phyloP scores from a whole-genome alignment of 306 rosid genomes.

The Quercus bicolor region DNA sequence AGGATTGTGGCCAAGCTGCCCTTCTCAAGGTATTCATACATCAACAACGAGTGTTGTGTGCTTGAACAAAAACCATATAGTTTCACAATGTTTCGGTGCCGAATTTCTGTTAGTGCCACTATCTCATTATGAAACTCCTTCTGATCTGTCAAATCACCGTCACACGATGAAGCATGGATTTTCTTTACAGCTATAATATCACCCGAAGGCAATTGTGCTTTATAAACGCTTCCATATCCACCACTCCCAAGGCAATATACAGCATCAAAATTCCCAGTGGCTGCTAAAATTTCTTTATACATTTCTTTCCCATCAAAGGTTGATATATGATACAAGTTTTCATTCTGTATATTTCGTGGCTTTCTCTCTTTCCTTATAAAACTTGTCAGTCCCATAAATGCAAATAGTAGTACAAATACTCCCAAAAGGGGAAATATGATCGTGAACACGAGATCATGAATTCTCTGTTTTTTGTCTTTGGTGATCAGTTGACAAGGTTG shows the following conservation, averaged over 20 bases:
- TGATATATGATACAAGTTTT: background rate
- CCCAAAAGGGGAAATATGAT: constrained; percentile 8
- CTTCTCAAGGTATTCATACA: constrained; percentile 19
- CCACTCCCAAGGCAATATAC: constrained; percentile 25
- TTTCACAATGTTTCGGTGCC: constrained; percentile 30
- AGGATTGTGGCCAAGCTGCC: constrained; percentile 5
- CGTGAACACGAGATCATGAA: background rate
- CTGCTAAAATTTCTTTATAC: constrained; percentile 19
- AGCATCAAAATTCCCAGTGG: constrained; percentile 21
- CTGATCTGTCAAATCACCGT: background rate
- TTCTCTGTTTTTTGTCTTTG: background rate
- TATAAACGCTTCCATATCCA: constrained; percentile 28
- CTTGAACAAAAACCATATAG: constrained; percentile 18
- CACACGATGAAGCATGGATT: background rate
- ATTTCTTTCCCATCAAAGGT: constrained; percentile 10
- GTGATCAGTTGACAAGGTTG: background rate
- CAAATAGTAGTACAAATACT: background rate
- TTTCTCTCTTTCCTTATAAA: background rate
- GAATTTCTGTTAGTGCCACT: constrained; percentile 12
- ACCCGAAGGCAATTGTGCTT: background rate
- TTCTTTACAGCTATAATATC: constrained; percentile 11
- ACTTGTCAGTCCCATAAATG: background rate
- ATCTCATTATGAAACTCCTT: constrained; percentile 26
- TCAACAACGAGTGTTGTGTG: constrained; percentile 6
- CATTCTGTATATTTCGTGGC: no score